Evolutionary conservation across 768 basidiomycete genomes (phyloP), one percentile per base, ranked within the genome.

Genomic region (Tulasnella sp.): DNA sequence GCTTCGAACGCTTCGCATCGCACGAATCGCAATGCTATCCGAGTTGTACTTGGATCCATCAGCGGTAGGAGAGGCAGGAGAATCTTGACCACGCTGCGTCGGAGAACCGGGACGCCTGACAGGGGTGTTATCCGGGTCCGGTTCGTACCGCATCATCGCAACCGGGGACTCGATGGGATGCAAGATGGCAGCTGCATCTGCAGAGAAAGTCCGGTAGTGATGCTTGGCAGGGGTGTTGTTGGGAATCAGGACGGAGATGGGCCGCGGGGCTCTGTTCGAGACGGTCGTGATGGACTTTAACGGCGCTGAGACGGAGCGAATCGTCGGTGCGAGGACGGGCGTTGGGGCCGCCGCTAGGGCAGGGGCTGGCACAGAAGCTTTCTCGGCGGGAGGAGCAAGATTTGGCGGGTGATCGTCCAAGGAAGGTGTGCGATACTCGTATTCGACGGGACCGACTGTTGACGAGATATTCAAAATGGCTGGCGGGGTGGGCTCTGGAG

Each of bases 1-100:
- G 2, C 87, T 88, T 34, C 88, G 83, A 75, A 94, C 87, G 16
- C 88, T 89, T 52, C 89, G 83, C 82, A 93, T 92, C 5, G 91
- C 91, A 5, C 91, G 86, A 35, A 92, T 72, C 0, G 91, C 91
- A 52, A 93, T 90, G 0, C 89, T 91, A 36, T 84, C 86, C 7
- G 35, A 85, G 40, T 71, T 44, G 63, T 39, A 34, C 44, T 42
- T 62, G 12, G 64, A n/a, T 2, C 29, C 22, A 34, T 59, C 52
- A 29, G 52, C 52, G 32, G 52, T 59, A 32, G 52, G 52, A 17
- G 52, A 59, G 52, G 32, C 52, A 6, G 69, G 69, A 9, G 69
- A 47, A 11, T 62, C 37, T 6, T 44, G 22, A 17, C 69, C 69
- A 36, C 69, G 41, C 6, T 7, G 3, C 8, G 26, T 59, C 11